Conservation (phyloP, 352 stramenopile species). For the Sclerospora graminicola region DNA sequence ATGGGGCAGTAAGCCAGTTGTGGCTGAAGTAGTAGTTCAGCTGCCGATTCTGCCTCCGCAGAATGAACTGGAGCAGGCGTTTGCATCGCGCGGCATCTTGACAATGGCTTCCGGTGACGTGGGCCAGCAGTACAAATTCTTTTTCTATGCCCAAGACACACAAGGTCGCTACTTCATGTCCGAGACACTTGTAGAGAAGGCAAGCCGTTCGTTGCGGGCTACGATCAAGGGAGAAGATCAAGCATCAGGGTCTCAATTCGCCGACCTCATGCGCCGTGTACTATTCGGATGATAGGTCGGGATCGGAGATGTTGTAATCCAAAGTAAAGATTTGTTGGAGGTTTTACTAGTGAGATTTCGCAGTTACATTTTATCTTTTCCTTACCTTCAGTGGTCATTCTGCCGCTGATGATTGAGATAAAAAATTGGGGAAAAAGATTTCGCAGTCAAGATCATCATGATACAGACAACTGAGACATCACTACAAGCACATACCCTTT, state of each 20-base stretch:
- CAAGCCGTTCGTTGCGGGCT: constrained; percentile 38
- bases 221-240: constrained; percentile 73
- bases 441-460: too few species aligned
- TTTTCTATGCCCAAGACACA: constrained; percentile 73
- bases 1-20: constrained; percentile 59
- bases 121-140: constrained; percentile 77
- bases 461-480: too few species aligned
- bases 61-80: constrained; percentile 55
- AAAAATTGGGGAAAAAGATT: too few species aligned
- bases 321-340: too few species aligned
- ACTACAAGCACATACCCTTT: too few species aligned
- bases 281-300: constrained; percentile 33
- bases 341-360: too few species aligned
- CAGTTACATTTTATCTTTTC: too few species aligned
- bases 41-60: constrained; percentile 46
- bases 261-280: constrained; percentile 49
- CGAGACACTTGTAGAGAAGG: constrained; percentile 71
- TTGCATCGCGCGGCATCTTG: constrained; percentile 42
- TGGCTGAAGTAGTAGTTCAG: constrained; percentile 49
- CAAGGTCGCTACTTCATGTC: constrained; percentile 52
- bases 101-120: constrained; percentile 79
- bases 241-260: constrained; percentile 42
- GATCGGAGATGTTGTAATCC: too few species aligned
- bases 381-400: too few species aligned
- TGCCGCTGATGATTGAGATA: too few species aligned